Evolutionary conservation across 208 protist species (phyloP), one percentile per base, ranked within the genome.

Genomic region (Crithidia thermophila): DNA sequence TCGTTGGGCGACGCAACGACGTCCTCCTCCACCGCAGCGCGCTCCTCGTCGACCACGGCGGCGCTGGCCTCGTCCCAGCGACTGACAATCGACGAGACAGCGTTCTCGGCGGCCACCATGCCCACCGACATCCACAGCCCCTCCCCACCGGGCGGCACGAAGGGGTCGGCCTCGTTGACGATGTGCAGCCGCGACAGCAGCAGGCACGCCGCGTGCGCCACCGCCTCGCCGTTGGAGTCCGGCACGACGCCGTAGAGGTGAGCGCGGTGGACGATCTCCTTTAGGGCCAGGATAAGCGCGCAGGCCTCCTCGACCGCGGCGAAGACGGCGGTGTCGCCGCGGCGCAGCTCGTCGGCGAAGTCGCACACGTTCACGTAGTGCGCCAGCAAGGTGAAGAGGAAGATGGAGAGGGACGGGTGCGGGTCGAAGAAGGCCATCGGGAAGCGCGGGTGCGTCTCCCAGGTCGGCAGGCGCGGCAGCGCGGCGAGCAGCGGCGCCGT

Each of bases 211-310:
- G 81, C 43, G 66, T 91, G 77, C 42, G 86, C 86, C 13, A 94
- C 86, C n/a, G 81, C 85, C 67, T 90, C 90, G 37, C 75, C 72
- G 66, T 85, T 90, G 14, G 75, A 46, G 64, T 75, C 31, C 6
- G 90, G 83, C 25, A 90, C 64, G 31, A 95, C 81, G 66, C 90
- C 90, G 67, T 84, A 69, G 40, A 93, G 62, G 66, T 92, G 84
- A 11, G 90, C 61, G 11, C 85, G 79, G 72, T 88, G 68, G 13
- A 91, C 77, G 58, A 94, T 84, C 25, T 88, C 87, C 64, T 92
- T 91, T 16, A 95, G 67, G 18, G 73, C 61, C n/a, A 95, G 53
- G n/a, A 93, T 43, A 55, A 95, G 68, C n/a, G 80, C 67, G 31
- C 80, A 75, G 9, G 56, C 68, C 39, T 93, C 85, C 46, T 67